Percentiles rank a stretch among this genome's conserved stretches.
phyloP scores from a whole-genome alignment of 768 basidiomycete genomes.

The Rhizopogon salebrosus region DNA sequence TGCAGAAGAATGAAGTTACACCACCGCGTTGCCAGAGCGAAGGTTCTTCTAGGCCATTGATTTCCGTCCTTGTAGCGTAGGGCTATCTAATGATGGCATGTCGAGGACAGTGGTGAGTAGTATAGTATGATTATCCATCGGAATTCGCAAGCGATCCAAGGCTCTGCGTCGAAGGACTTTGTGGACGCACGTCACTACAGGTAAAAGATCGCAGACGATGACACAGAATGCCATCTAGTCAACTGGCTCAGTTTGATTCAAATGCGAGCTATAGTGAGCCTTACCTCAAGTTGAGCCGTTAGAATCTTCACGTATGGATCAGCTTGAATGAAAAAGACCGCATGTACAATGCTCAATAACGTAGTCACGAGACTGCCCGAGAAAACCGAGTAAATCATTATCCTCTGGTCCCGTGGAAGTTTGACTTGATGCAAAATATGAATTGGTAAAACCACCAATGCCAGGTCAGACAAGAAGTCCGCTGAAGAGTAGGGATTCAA shows the following conservation, averaged over 20 bases:
- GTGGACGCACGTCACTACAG: conserved; percentile 11
- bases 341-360: conserved; percentile 4
- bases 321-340: conserved; percentile 4
- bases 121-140: not conserved
- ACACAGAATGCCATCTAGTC: conserved; percentile 13
- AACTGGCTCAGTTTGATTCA: not conserved
- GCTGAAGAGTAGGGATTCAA: conserved; percentile 6
- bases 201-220: conserved; percentile 12
- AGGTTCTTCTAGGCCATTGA: not conserved
- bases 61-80: not conserved
- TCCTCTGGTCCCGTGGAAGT: conserved; percentile 4
- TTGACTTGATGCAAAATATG: conserved; percentile 5
- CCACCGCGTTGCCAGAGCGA: too few relatives aligned
- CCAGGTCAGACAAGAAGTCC: conserved; percentile 15
- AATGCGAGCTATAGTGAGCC: not conserved
- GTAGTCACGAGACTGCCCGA: conserved; percentile 7
- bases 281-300: conserved; percentile 11
- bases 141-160: not conserved
- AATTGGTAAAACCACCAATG: conserved; percentile 9
- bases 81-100: not conserved
- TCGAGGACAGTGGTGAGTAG: conserved; percentile 6
- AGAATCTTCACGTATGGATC: conserved; percentile 1
- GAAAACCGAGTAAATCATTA: conserved; percentile 6
- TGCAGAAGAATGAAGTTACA: not conserved
- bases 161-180: conserved; percentile 5